Base-by-base conservation (phyloP, 2,329 filamentous ascomycete genomes). In the Gremmenia infestans region DNA sequence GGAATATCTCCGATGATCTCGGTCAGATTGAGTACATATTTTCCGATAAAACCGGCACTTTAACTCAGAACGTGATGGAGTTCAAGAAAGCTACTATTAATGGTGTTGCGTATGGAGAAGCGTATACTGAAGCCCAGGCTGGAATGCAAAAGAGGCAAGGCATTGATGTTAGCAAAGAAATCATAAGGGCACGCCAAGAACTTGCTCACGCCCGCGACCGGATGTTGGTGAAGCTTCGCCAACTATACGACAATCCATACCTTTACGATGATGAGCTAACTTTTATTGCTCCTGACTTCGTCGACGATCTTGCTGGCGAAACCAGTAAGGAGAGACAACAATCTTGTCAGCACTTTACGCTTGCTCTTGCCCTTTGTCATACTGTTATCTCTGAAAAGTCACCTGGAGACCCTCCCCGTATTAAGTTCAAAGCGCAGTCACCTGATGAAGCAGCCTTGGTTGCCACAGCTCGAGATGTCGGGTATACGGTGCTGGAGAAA, bases 21-120 rank as follows among this genome's bases (percentile, higher is more conserved):
- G 94, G 94, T 15, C 94, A 99, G 73, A 96, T 99, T 60, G 94
- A 97, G 73, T 99, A 97, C 76, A 96, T 99, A 63, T 99, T 99
- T 73, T 97, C 90, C 0, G 90, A 95, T 78, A 95, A 95, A 74
- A 95, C 90, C 0, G 90, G 90, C 55, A 95, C 90, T 2, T 75
- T 95, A 61, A 95, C 90, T 0, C 90, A 95, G 67, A 95, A 95
- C 70, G 88, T 95, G 52, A 95, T 95, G 93, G 94, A 99, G 72
- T 99, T 97, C 82, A 99, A 97, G 73, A 99, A 99, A 73, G 91
- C 88, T 53, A 96, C 92, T 0, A 86, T 99, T 73, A 97, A 97
- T 67, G 93, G 93, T n/a, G 83, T 94, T 58, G 86, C 92, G 0
- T 99, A 99, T 64, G 94, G 94, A 59, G 94, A 99, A 74, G 94